Base-by-base conservation (phyloP, 2,329 filamentous ascomycete genomes). In the Cryoendolithus antarcticus region DNA sequence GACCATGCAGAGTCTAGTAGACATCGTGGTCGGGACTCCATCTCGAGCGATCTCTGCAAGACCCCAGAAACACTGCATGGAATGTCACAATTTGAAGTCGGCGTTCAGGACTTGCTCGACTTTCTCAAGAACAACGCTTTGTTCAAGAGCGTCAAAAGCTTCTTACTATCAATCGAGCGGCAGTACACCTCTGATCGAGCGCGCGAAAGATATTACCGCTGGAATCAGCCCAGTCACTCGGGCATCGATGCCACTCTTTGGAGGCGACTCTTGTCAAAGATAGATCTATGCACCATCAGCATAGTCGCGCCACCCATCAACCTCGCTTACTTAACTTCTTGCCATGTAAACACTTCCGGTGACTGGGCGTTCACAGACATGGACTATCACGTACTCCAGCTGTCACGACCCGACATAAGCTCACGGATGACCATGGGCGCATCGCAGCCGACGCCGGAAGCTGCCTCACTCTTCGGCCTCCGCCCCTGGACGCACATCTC, bases 401-500 rank as follows among this genome's bases (percentile, higher is more conserved):
- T 60, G 1, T 31, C 37, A 3, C 44, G 46, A 19, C 24, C 21
- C 21, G 21, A 37, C 24, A 21, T 5, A 10, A 10, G n/a, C 11
- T 13, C 6, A 24, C 33, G 3, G 6, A 2, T 13, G 21, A n/a
- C 10, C 9, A 15, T 35, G 35, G 30, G 27, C 37, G 10, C 37
- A 38, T 24, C 34, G 37, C 12, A 34, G 29, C 0, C 41, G 47
- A 3, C 30, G 44, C 13, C 38, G 39, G 27, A 40, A 3, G 21
- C 39, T 2, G 46, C 51, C 1, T 59, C 52, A 15, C 59, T 85
- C 1, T 69, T 84, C 33, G 67, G 67, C 19, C 62, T 72, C n/a
- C 69, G 72, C 1, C 71, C 71, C 2, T 88, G 83, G 82, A 69
- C 66, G 0, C 69, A 72, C 11, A 51, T 86, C 0, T 63, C 72